Percentiles rank a stretch among this genome's conserved stretches.
Conservation (phyloP, 208 protist genomes). For the Leishmania aethiopica region DNA sequence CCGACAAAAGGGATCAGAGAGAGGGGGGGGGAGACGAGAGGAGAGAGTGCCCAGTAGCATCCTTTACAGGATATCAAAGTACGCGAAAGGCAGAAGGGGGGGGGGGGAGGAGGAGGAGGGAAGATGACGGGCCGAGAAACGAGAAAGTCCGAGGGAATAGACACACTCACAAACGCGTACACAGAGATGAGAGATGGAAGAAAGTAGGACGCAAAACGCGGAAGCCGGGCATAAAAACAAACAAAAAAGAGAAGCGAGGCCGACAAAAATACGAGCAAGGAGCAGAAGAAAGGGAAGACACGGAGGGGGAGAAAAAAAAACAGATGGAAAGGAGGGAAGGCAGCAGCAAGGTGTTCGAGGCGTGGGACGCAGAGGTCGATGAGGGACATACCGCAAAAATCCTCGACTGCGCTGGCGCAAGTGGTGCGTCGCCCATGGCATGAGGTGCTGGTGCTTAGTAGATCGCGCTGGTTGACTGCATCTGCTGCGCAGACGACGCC, state of each 20-base stretch:
- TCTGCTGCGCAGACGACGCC: constrained; percentile 17
- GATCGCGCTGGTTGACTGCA: constrained; percentile 26
- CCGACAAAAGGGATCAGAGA: constrained; percentile 2
- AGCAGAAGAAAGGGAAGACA: not conserved
- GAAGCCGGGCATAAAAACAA: not conserved
- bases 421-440: not conserved
- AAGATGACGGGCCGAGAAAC: not conserved
- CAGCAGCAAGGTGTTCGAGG: not conserved
- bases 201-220: not conserved
- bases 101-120: too few relatives aligned
- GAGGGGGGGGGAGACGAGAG: not conserved
- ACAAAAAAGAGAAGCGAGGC: not conserved
- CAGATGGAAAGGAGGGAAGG: not conserved
- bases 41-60: not conserved
- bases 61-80: not conserved
- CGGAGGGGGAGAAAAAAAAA: not conserved
- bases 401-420: not conserved
- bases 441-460: constrained; percentile 4
- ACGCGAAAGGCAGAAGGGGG: not conserved
- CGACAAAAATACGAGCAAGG: too few relatives aligned
- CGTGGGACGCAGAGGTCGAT: not conserved
- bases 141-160: constrained; percentile 6
- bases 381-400: not conserved
- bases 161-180: not conserved
- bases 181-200: not conserved